These are phyloP conservation scores for Trichoderma asperellum DNA, from an alignment of 2,329 filamentous ascomycete species.

Conservation along the genomic window DNA sequence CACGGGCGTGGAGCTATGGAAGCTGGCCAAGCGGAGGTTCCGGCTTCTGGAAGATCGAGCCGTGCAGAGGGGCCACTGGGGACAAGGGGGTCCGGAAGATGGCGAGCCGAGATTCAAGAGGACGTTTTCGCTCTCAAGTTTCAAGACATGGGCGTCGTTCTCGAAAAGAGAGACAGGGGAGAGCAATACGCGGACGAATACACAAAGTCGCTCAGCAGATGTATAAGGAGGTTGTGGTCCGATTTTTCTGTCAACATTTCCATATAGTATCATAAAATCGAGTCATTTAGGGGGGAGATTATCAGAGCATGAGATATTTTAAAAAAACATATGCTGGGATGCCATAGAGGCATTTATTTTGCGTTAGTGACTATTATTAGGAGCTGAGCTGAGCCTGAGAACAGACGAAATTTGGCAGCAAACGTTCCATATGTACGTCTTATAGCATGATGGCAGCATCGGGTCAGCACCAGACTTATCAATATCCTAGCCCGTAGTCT, in stretches of 20 bases:
- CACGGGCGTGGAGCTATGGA: conserved; percentile 71
- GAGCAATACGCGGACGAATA: conserved; percentile 35
- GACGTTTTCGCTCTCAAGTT: conserved; percentile 57
- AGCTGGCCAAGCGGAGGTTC: conserved; percentile 65
- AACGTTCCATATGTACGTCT: not conserved
- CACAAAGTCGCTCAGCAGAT: conserved; percentile 15
- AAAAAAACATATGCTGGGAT: not conserved
- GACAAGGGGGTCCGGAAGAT: conserved; percentile 56
- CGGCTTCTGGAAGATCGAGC: conserved; percentile 56
- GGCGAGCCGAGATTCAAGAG: conserved; percentile 50
- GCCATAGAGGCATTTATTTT: conserved; percentile 9
- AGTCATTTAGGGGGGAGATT: conserved; percentile 2
- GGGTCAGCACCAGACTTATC: not conserved
- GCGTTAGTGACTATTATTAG: not conserved
- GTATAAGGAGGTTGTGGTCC: conserved; percentile 1
- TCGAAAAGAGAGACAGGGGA: conserved; percentile 49
- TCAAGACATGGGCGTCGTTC: conserved; percentile 52
- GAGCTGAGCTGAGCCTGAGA: not conserved
- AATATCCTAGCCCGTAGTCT: not conserved
- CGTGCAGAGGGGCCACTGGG: conserved; percentile 55
- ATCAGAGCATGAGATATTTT: conserved; percentile 3
- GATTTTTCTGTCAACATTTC: conserved; percentile 2
- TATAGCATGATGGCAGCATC: not conserved
- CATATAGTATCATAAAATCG: not conserved
- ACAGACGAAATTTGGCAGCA: not conserved